Conservation (phyloP, 1,284 basidiomycete species). For the Boletus sp. region DNA sequence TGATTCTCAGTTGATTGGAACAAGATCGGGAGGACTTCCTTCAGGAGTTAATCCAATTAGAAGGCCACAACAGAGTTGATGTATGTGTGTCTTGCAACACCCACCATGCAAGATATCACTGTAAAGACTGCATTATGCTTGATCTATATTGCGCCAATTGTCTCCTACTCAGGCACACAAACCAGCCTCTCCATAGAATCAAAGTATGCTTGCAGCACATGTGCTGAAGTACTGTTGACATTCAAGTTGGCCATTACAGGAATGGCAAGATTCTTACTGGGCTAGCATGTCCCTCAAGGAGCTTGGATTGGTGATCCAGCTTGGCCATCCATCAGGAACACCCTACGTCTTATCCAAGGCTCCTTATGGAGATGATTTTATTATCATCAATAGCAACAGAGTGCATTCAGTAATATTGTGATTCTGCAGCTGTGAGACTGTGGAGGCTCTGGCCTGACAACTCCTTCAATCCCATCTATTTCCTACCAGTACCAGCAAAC, state of each 20-base stretch:
- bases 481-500: constrained; percentile 17
- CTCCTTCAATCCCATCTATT: constrained; percentile 3
- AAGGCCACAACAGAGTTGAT: too few species aligned
- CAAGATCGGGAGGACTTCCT: too few species aligned
- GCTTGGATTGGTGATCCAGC: background rate
- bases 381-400: constrained; percentile 7
- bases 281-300: background rate
- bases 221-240: too few species aligned
- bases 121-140: too few species aligned
- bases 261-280: background rate
- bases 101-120: too few species aligned
- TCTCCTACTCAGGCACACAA: too few species aligned
- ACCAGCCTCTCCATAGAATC: background rate
- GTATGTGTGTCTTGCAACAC: too few species aligned
- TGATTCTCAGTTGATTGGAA: too few species aligned
- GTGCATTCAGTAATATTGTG: constrained; percentile 1
- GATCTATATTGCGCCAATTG: too few species aligned
- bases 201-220: background rate
- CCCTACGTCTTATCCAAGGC: background rate
- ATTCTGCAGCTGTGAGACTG: constrained; percentile 15
- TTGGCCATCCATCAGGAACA: background rate
- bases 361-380: constrained; percentile 1
- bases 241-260: background rate
- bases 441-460: background rate
- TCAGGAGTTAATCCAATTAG: too few species aligned